Percentiles rank a stretch among this genome's conserved stretches.
phyloP scores from a whole-genome alignment of 2,329 filamentous ascomycete genomes.

The Alternaria metachromatica region DNA sequence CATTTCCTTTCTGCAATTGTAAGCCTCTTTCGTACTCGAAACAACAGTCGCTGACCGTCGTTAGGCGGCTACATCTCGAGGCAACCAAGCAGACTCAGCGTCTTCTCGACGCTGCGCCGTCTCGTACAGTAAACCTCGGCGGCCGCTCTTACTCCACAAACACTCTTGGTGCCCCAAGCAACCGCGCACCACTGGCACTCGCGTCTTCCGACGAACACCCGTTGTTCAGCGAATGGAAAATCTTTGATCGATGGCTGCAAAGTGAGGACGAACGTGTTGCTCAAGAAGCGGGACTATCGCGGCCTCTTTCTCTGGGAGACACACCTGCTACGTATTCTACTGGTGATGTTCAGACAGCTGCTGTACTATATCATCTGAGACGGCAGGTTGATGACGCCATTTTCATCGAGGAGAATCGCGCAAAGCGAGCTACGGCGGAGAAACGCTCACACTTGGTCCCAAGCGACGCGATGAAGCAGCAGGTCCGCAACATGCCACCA shows the following conservation, averaged over 20 bases:
- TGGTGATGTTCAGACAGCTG: conserved; percentile 34
- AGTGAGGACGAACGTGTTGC: conserved; percentile 36
- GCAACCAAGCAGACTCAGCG: conserved; percentile 31
- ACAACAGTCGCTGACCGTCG: conserved; percentile 10
- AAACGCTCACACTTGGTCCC: conserved; percentile 36
- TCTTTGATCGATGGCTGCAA: conserved; percentile 38
- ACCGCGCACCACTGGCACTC: conserved; percentile 24
- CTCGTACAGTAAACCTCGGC: conserved; percentile 35
- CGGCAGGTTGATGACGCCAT: conserved; percentile 42
- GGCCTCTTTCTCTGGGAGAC: conserved; percentile 31
- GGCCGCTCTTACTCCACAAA: conserved; percentile 34
- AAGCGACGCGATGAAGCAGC: conserved; percentile 37
- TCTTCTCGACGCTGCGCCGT: conserved; percentile 29
- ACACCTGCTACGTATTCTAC: conserved; percentile 21
- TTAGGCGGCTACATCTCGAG: conserved; percentile 38
- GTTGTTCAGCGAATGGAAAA: conserved; percentile 39
- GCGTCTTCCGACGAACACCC: conserved; percentile 38
- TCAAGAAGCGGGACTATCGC: conserved; percentile 21
- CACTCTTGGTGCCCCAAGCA: conserved; percentile 24
- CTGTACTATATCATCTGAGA: conserved; percentile 35
- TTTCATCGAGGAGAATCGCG: conserved; percentile 39
- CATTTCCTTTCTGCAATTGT: conserved; percentile 41
- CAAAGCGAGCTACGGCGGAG: conserved; percentile 34
- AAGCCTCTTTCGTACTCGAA: neutral
- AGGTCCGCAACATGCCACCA: conserved; percentile 33